Percentiles rank a stretch among this genome's conserved stretches.
Evolutionary conservation across 805 yeast genomes (phyloP).

Genomic region (Cyberlindnera euphorbiae): DNA sequence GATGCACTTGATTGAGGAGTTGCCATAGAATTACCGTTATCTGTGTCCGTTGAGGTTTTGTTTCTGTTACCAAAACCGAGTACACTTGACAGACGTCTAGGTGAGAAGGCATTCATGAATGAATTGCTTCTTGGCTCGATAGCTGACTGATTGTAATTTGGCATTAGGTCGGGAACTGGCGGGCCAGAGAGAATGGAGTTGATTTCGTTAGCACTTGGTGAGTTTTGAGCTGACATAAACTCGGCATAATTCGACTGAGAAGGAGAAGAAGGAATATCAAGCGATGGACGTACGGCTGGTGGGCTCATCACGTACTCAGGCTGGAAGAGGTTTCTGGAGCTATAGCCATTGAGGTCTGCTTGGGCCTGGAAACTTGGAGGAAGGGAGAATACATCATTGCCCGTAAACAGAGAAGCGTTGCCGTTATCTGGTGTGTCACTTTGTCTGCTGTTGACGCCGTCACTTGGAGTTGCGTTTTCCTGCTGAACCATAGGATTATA

Average conservation of each 20-base stretch:
- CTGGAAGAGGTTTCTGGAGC: slow-evolving; percentile 18
- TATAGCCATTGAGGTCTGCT: slow-evolving; percentile 14
- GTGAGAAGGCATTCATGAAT: slow-evolving; percentile 22
- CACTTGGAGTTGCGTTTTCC: slow-evolving; percentile 1
- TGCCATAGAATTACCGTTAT: background rate
- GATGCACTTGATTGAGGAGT: slow-evolving; percentile 16
- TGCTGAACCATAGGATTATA: slow-evolving; percentile 4
- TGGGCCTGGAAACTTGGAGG: slow-evolving; percentile 5
- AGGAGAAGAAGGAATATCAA: slow-evolving; percentile 18
- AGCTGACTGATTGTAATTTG: slow-evolving; percentile 7
- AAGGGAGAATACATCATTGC: slow-evolving; percentile 3
- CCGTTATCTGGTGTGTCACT: slow-evolving; percentile 8
- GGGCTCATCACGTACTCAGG: slow-evolving; percentile 16
- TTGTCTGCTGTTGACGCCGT: slow-evolving; percentile 5
- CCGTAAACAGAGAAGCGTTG: slow-evolving; percentile 3
- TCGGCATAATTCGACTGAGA: slow-evolving; percentile 19
- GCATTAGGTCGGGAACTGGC: slow-evolving; percentile 9
- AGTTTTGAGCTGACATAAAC: slow-evolving; percentile 20
- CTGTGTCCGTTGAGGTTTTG: slow-evolving; percentile 2
- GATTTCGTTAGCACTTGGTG: slow-evolving; percentile 23
- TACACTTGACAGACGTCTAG: slow-evolving; percentile 28
- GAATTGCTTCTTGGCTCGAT: slow-evolving; percentile 1
- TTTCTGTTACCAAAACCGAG: slow-evolving; percentile 26
- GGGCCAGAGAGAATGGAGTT: slow-evolving; percentile 22
- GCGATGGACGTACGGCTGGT: slow-evolving; percentile 12